phyloP scores from a whole-genome alignment of 306 rosid species.

The Prunus mume region DNA sequence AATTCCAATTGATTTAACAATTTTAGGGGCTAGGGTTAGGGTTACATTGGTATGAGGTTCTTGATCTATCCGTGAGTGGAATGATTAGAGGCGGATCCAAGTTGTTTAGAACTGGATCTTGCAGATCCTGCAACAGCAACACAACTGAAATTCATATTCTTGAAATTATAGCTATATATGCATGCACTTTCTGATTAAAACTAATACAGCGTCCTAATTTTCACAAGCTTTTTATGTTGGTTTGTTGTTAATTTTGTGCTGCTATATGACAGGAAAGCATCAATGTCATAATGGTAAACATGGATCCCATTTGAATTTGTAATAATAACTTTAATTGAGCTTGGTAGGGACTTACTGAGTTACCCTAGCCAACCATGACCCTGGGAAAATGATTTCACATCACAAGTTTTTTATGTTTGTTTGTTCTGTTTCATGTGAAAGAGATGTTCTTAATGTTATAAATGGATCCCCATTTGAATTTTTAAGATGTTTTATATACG shows the following conservation, averaged over 20 bases:
- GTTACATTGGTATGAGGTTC: not conserved
- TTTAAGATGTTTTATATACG: not conserved
- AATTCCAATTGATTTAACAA: not conserved
- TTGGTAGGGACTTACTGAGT: not conserved
- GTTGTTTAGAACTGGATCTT: slow-evolving; percentile 4
- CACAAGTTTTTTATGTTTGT: not conserved
- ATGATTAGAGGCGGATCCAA: not conserved
- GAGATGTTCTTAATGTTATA: not conserved
- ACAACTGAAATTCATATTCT: no score
- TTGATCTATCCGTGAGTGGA: slow-evolving; percentile 4
- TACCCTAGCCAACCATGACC: not conserved
- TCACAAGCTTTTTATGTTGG: not conserved
- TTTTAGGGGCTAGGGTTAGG: slow-evolving; percentile 4
- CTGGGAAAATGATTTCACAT: not conserved
- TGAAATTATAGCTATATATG: not conserved
- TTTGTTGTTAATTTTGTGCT: slow-evolving; percentile 1
- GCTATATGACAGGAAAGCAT: not conserved
- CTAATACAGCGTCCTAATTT: not conserved
- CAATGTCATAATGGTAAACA: not conserved
- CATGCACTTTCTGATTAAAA: not conserved
- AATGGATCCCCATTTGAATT: not conserved
- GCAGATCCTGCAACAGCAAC: slow-evolving; percentile 4
- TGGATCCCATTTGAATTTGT: not conserved
- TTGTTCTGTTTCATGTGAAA: not conserved
- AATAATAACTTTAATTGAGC: not conserved